phyloP scores from a whole-genome alignment of 495 filamentous ascomycete genomes.

The Hypoxylon lienhwacheense region DNA sequence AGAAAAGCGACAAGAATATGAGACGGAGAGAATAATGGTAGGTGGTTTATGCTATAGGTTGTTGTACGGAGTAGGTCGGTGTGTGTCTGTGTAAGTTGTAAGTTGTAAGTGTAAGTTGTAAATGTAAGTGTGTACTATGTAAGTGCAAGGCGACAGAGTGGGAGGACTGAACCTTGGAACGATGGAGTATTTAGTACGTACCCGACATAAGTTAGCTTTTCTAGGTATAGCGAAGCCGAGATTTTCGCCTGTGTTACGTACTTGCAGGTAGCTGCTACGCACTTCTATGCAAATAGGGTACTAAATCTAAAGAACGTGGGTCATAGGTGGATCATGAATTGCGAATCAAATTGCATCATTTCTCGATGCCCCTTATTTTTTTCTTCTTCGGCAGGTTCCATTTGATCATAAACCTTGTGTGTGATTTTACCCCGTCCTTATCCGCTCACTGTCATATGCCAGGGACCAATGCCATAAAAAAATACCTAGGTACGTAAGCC shows the following conservation, averaged over 20 bases:
- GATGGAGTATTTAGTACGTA: background rate
- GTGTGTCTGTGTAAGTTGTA: too few species aligned
- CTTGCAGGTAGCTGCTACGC: too few species aligned
- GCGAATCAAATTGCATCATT: constrained; percentile 12
- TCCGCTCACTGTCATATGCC: too few species aligned
- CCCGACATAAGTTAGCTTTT: background rate
- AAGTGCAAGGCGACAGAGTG: too few species aligned
- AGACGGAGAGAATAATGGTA: too few species aligned
- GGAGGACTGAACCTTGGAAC: too few species aligned
- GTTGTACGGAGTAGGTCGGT: too few species aligned
- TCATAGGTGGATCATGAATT: constrained; percentile 2
- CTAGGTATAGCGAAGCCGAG: constrained; percentile 10
- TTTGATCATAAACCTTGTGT: background rate
- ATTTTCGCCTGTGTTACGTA: constrained; percentile 10
- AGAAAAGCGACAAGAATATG: too few species aligned
- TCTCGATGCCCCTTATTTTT: constrained; percentile 8
- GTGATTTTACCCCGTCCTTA: background rate
- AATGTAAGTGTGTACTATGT: too few species aligned
- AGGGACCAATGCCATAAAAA: constrained; percentile 12
- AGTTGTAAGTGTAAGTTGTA: too few species aligned
- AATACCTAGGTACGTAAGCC: background rate
- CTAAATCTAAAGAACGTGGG: constrained; percentile 21
- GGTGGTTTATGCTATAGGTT: too few species aligned
- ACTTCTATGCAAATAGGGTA: constrained; percentile 33
- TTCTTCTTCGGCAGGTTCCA: constrained; percentile 8